Evolutionary conservation across 148 eudicot species (phyloP), one percentile per base, ranked within the genome.

Genomic region (Cornus florida): DNA sequence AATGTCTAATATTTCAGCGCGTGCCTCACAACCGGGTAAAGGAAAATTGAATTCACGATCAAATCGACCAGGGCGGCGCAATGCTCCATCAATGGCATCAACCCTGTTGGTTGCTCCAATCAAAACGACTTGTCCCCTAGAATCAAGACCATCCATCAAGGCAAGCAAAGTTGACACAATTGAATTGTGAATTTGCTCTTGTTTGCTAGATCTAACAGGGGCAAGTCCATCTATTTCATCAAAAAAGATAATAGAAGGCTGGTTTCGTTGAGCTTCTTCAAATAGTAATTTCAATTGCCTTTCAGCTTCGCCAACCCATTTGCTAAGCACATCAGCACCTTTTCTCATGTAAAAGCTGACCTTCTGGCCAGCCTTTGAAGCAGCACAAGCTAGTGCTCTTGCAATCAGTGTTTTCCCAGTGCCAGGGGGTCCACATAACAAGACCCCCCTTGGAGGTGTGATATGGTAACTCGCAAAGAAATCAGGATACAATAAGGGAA

Each of bases 251-350:
- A 97, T 97, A 35, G 99, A 94, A 67, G 99, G 99, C 81, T 97
- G 99, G 83, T 97, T 97, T 77, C 84, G 94, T 77, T 97, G 99
- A 64, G 99, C 99, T 86, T 97, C 99, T 82, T 97, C 99, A 79
- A 97, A 97, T 39, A 97, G 91, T 80, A 97, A 84, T 74, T 94
- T 97, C 81, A 97, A 82, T 72, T 97, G 99, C 71, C 99, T 86
- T 79, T 97, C 99, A 71, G 99, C 99, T 86, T 97, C 99, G 43
- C 99, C 99, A 71, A 97, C 99, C 99, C 99, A 97, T 86, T 97
- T 97, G 89, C 99, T 97, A 79, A 97, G 94, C 84, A 97, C 99
- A 83, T 97, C 99, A 80, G 99, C 99, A 83, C 99, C 99, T 80
- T 94, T 97, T 14, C 99, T 91, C 99, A 97, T 97, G 86, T 97